A percentile compares a stretch with the other conserved stretches of the same genome.
Evolutionary conservation across 768 basidiomycete species (phyloP).

Genomic region (Termitomyces heimii): DNA sequence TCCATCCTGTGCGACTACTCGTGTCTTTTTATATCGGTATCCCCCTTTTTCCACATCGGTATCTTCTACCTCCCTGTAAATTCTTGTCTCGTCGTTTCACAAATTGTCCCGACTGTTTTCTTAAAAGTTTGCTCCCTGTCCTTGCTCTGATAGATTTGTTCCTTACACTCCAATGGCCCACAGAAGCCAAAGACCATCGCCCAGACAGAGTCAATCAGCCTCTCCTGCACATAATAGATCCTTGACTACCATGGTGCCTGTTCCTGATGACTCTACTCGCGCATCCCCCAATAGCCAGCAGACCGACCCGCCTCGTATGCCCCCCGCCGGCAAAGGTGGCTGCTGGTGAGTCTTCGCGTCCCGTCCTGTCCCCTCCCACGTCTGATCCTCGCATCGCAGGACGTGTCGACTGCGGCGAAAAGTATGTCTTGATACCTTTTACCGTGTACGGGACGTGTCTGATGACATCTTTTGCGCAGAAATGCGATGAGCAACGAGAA

Average conservation of each 20-base stretch:
- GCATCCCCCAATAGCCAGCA: conserved; percentile 43
- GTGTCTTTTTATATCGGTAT: conserved; percentile 29
- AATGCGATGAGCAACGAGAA: conserved; percentile 85
- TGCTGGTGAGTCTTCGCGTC: conserved; percentile 57
- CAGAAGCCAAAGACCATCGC: conserved; percentile 40
- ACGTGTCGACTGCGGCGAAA: conserved; percentile 81
- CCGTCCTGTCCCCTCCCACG: conserved; percentile 3
- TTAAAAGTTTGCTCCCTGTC: conserved; percentile 23
- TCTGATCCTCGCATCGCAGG: conserved; percentile 34
- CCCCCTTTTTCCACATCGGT: conserved; percentile 28
- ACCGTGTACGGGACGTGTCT: not conserved
- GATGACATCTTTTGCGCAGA: conserved; percentile 35
- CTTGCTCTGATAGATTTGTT: conserved; percentile 12
- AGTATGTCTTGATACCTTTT: conserved; percentile 33
- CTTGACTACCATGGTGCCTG: conserved; percentile 27
- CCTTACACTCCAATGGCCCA: conserved; percentile 38
- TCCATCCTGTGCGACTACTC: conserved; percentile 18
- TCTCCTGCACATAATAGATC: conserved; percentile 30
- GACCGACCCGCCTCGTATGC: conserved; percentile 45
- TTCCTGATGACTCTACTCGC: conserved; percentile 27
- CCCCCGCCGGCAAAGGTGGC: conserved; percentile 62
- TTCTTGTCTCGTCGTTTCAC: conserved; percentile 25
- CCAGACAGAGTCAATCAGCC: conserved; percentile 42
- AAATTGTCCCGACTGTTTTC: conserved; percentile 30
- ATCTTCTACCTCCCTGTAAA: conserved; percentile 21